Base-by-base conservation (phyloP, 2,329 filamentous ascomycete species). In the Fonsecaea pedrosoi region DNA sequence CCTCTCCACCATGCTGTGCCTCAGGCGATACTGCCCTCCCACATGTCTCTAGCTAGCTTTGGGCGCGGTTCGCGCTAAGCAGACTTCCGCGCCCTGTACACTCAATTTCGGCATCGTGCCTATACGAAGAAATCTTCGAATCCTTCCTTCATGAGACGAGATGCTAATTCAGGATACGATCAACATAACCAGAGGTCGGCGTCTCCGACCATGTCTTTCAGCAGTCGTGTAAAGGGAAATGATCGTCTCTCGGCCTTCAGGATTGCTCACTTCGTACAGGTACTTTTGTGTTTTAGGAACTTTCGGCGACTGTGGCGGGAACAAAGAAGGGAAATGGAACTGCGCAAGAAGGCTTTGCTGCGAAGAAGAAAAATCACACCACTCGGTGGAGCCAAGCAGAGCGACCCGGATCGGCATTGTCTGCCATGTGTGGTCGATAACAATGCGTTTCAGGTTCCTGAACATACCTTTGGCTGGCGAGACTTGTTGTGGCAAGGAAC, bases 321-420 rank as follows among this genome's bases (percentile, higher is more conserved):
- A 45, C 48, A 9, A 53, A 40, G 5, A 45, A n/a, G 15, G n/a
- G 10, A 10, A 18, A n/a, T 18, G 40, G n/a, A 18, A 45, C 37
- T 42, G 50, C 53, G n/a, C 32, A 37, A n/a, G 21, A 56, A 50
- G 9, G 7, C 18, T 21, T 45, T 30, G 10, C 30, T 56, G n/a
- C 9, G 21, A 55, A 50, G n/a, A 25, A 45, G 25, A 25, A 25
- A 34, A 15, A 25, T 48, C 37, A 15, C 18, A 62, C 53, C 50
- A 62, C 38, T 13, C 53, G 38, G 38, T 7, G 7, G 37, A 25
- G 32, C 25, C 9, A 42, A 54, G 30, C 38, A 32, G 6, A 50
- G 18, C 54, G 61, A 54, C 34, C 61, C 61, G 61, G 35, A 48
- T 38, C 61, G 37, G 25, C 34, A 10, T 37, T 34, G 32, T 57